Evolutionary conservation across 176 grass and related monocot genomes (phyloP), one percentile per base, ranked within the genome.

Genomic region (Oryza glaberrima): DNA sequence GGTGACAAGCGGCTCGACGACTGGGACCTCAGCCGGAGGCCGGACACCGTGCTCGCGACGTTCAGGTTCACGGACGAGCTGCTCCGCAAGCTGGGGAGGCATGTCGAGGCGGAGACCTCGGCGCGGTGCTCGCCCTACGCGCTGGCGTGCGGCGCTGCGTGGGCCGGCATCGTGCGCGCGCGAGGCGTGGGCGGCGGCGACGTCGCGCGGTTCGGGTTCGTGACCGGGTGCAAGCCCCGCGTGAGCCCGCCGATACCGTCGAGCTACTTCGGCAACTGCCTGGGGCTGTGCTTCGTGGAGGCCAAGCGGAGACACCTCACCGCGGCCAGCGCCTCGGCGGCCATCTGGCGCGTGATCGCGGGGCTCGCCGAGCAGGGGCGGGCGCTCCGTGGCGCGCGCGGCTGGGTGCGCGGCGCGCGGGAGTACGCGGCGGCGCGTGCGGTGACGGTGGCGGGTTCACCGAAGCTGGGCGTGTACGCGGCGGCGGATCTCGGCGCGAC

Each of bases 241-340:
- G 3, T 72, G 84, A 70, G 23, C 7, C 93, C 91, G 63, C 77
- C 89, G 15, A 20, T 98, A 1, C 91, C 85, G 2, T 68, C 75
- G 2, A 84, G 70, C 35, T 98, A 93, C 83, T 98, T 98, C 45
- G 93, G 93, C 67, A 98, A 93, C 78, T 98, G 95, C 85, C 87
- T 98, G 0, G 76, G 92, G 0, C 89, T 90, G 0, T 93, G 92
- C 68, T 77, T 77, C 38, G 91, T 93, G 28, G 89, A 93, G 65
- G 44, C 65, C 9, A 41, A 32, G 36, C 56, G 46, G 7, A 19
- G 49, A 4, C 54, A 66, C 1, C 88, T 98, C 16, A 70, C 75
- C 1, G 63, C 69, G 3, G 82, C 64, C 0, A 48, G n/a, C 3
- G 92, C 90, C 0, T 66, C 91, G 10, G 85, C 67, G 0, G 69